Evolutionary conservation across 345 rosid species (phyloP).

Genomic region (Diplotaxis tenuifolia): DNA sequence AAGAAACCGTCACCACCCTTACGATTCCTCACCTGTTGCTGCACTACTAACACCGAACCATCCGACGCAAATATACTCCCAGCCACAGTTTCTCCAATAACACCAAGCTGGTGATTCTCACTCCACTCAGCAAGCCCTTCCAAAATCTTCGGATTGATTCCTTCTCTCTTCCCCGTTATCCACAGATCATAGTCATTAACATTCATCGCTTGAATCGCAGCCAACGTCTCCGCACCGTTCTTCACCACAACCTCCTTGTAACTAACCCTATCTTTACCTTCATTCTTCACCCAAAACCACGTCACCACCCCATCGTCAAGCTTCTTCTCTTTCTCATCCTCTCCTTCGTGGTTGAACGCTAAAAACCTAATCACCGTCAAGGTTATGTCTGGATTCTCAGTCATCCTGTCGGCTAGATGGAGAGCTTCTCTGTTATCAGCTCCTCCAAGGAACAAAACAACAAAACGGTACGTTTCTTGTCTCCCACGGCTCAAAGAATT

Average conservation of each 20-base stretch:
- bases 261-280: slow-evolving; percentile 46
- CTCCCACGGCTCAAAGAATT: background rate
- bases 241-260: slow-evolving; percentile 65
- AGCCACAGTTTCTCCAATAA: slow-evolving; percentile 59
- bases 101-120: slow-evolving; percentile 52
- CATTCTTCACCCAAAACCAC: slow-evolving; percentile 77
- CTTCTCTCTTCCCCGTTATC: slow-evolving; percentile 71
- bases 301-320: slow-evolving; percentile 72
- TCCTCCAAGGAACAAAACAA: slow-evolving; percentile 70
- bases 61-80: slow-evolving; percentile 46
- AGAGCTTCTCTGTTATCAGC: slow-evolving; percentile 74
- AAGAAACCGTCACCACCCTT: slow-evolving; percentile 36
- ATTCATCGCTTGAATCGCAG: slow-evolving; percentile 58
- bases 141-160: slow-evolving; percentile 54
- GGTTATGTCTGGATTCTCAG: slow-evolving; percentile 40
- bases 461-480: slow-evolving; percentile 31
- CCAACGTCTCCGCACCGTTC: slow-evolving; percentile 62
- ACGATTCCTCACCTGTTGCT: slow-evolving; percentile 55
- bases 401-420: slow-evolving; percentile 57
- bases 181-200: slow-evolving; percentile 51
- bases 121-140: slow-evolving; percentile 66
- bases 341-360: slow-evolving; percentile 48
- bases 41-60: slow-evolving; percentile 68
- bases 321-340: slow-evolving; percentile 65
- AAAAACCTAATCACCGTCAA: slow-evolving; percentile 58